Evolutionary conservation across 768 basidiomycete genomes (phyloP), one percentile per base, ranked within the genome.

Genomic region (Pleurotus salmoneostramineus): DNA sequence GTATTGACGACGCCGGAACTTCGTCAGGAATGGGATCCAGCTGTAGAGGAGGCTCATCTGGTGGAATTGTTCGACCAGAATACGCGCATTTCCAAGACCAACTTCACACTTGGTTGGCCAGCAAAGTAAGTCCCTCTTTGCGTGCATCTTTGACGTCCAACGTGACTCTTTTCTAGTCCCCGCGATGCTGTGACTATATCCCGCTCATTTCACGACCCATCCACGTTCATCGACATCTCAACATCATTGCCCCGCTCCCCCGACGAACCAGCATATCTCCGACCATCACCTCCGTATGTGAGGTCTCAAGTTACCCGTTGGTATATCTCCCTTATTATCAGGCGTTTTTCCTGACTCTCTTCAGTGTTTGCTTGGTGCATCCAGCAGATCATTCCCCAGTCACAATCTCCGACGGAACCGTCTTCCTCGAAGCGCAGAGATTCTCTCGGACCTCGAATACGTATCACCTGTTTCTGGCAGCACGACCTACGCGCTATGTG

Each of bases 151-250:
- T 12, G 21, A 14, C 52, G n/a, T 12, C 35, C 15, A 59, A 63
- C 35, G 63, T 62, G 11, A n/a, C 48, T 48, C 21, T 27, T 27
- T 27, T 55, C 31, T 59, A 96, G 93, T 67, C 96, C 96, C 3
- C 80, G 96, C 63, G 96, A 99, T 66, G 87, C 94, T 11, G 89
- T 99, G 44, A 96, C 93, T 12, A 95, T 99, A 64, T 91, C 93
- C 46, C 85, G 91, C 59, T 84, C 91, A 37, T 87, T 91, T 65
- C 81, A 86, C 61, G 93, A 97, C 69, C 69, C 87, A 32, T 81
- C 86, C 3, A 93, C 92, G 12, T 77, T 96, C 55, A 85, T 98
- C 72, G 89, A 95, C 71, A 86, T 98, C 59, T 87, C 95, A 2
- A 95, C 94, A 6, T 95, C 94, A n/a, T 78, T 98, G 21, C 95